Evolutionary conservation across 139 green algal genomes (phyloP).

Genomic region (Tetraselmis chui): DNA sequence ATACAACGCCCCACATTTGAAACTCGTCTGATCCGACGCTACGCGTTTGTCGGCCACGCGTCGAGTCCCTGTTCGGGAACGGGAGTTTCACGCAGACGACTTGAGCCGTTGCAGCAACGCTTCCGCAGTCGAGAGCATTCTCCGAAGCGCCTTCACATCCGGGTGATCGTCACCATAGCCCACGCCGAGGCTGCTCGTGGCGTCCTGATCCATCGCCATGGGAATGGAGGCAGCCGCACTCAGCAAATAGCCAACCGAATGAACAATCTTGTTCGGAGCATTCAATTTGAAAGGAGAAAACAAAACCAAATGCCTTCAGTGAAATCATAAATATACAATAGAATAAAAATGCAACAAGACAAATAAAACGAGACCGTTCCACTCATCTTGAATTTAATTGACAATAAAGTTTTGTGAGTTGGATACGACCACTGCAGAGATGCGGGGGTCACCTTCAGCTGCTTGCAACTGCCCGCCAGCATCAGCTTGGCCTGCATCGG

Average conservation of each 20-base stretch:
- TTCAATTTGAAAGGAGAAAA: too few species aligned
- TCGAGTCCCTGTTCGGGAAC: too few species aligned
- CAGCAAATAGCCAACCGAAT: too few species aligned
- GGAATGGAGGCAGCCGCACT: too few species aligned
- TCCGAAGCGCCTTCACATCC: background rate
- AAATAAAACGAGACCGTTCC: background rate
- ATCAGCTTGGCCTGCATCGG: background rate
- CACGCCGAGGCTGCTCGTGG: background rate
- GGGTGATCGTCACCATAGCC: background rate
- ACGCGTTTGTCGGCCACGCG: too few species aligned
- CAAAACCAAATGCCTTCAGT: too few species aligned
- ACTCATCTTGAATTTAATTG: too few species aligned
- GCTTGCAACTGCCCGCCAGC: background rate
- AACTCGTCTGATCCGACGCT: too few species aligned
- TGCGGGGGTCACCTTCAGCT: background rate
- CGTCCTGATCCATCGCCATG: background rate
- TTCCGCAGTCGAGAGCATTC: background rate
- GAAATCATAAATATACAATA: background rate
- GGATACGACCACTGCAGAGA: background rate
- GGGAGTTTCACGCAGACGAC: too few species aligned
- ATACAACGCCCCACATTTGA: too few species aligned
- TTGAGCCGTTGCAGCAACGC: background rate
- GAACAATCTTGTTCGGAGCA: too few species aligned
- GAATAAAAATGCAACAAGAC: background rate
- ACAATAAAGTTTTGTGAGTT: too few species aligned